A percentile compares a stretch with the other conserved stretches of the same genome.
These are phyloP conservation scores for Tubosaeta brunneosetosa DNA, from an alignment of 768 basidiomycete genomes.

Conservation along the genomic window DNA sequence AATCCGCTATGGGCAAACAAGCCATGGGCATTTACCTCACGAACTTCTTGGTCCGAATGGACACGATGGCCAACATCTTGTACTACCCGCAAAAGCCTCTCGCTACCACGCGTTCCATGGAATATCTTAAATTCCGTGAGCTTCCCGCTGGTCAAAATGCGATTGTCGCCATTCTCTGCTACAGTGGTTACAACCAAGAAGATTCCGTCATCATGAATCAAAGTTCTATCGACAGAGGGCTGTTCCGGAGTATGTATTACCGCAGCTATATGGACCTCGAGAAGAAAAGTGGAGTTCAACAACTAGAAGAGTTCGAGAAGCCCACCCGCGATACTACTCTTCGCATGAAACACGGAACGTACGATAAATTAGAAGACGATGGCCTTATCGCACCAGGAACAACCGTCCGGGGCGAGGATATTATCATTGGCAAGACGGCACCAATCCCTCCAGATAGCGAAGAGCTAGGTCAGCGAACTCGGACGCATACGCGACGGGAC, in stretches of 20 bases:
- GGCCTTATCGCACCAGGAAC: constrained; percentile 95
- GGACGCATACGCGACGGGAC: constrained; percentile 88
- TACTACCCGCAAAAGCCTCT: constrained; percentile 99
- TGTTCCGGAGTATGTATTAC: constrained; percentile 98
- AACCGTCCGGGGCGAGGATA: constrained; percentile 93
- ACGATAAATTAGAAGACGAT: constrained; percentile 96
- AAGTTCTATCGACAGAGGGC: constrained; percentile 93
- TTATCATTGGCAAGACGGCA: constrained; percentile 98
- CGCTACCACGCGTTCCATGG: constrained; percentile 98
- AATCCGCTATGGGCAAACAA: constrained; percentile 99
- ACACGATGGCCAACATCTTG: constrained; percentile 99
- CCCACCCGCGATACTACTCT: constrained; percentile 90
- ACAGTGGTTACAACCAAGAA: constrained; percentile 99
- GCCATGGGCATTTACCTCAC: constrained; percentile 99
- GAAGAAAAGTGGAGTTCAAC: constrained; percentile 90
- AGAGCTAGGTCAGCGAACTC: constrained; percentile 93
- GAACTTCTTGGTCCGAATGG: constrained; percentile 98
- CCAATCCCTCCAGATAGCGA: constrained; percentile 96
- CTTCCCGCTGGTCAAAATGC: constrained; percentile 99
- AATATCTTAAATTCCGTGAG: constrained; percentile 97
- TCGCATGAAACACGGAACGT: constrained; percentile 96
- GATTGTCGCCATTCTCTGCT: constrained; percentile 96
- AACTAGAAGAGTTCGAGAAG: constrained; percentile 95
- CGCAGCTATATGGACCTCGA: constrained; percentile 98
- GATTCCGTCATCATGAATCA: constrained; percentile 99